These are phyloP conservation scores for Inonotus obliquus DNA, from an alignment of 1,284 basidiomycete species.

Conservation along the genomic window DNA sequence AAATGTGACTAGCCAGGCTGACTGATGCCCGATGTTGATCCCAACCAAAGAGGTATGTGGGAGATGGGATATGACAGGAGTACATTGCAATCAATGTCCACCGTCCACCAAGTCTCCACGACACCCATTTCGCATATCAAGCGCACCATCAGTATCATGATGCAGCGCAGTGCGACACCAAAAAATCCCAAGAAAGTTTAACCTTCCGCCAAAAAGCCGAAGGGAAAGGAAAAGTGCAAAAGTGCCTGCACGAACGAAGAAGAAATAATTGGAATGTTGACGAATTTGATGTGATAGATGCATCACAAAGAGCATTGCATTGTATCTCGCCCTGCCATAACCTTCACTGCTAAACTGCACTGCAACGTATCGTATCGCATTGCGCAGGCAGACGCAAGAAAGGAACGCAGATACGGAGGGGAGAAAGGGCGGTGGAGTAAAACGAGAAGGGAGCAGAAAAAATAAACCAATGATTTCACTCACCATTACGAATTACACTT, in stretches of 20 bases:
- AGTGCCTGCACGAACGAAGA: neutral
- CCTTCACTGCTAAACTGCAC: no score
- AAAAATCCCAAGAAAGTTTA: neutral
- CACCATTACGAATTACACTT: slow-evolving; percentile 74
- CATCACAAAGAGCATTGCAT: neutral
- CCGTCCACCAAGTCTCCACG: no score
- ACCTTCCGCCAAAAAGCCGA: neutral
- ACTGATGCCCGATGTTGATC: neutral
- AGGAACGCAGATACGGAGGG: neutral
- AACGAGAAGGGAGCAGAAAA: neutral
- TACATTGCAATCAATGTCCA: neutral
- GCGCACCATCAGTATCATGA: no score
- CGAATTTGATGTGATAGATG: neutral
- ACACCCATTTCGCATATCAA: no score
- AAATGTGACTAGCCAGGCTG: no score
- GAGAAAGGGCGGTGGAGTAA: neutral
- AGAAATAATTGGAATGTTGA: neutral
- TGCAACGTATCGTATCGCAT: no score
- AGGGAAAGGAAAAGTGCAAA: neutral
- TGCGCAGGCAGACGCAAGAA: neutral
- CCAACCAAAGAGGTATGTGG: neutral
- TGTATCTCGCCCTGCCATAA: no score
- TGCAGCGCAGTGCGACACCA: neutral
- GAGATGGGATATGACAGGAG: neutral
- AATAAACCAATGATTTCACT: slow-evolving; percentile 22